phyloP scores from a whole-genome alignment of 352 stramenopile species.

The Globisporangium perplexum region DNA sequence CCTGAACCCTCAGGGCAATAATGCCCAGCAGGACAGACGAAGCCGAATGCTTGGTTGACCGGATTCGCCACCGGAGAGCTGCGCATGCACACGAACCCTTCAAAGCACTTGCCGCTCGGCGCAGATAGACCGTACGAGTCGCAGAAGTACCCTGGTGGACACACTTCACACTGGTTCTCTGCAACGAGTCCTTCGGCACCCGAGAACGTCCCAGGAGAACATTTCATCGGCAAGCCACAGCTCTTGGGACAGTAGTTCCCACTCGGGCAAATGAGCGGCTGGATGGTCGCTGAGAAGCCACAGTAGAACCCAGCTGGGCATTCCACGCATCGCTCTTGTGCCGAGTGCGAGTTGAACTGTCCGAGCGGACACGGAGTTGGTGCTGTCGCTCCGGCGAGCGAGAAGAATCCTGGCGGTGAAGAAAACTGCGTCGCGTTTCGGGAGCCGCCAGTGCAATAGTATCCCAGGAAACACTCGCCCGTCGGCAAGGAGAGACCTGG shows the following conservation, averaged over 20 bases:
- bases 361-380: constrained; percentile 48
- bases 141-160: constrained; percentile 82
- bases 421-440: constrained; percentile 46
- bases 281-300: constrained; percentile 38
- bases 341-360: constrained; percentile 54
- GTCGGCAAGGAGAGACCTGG: constrained; percentile 63
- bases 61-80: constrained; percentile 58
- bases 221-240: constrained; percentile 54
- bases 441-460: constrained; percentile 68
- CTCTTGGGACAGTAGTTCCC: constrained; percentile 66
- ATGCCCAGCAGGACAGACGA: constrained; percentile 53
- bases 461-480: constrained; percentile 67
- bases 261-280: constrained; percentile 39
- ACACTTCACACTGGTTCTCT: constrained; percentile 71
- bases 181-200: constrained; percentile 54
- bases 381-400: constrained; percentile 30
- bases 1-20: constrained; percentile 71
- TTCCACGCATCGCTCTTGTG: constrained; percentile 45
- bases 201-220: constrained; percentile 50
- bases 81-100: constrained; percentile 54
- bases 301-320: constrained; percentile 78
- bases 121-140: constrained; percentile 66
- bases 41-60: constrained; percentile 35
- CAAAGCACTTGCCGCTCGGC: constrained; percentile 52
- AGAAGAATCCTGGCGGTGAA: constrained; percentile 49